Conservation (phyloP, 768 basidiomycete species). For the Cubamyces sp. region DNA sequence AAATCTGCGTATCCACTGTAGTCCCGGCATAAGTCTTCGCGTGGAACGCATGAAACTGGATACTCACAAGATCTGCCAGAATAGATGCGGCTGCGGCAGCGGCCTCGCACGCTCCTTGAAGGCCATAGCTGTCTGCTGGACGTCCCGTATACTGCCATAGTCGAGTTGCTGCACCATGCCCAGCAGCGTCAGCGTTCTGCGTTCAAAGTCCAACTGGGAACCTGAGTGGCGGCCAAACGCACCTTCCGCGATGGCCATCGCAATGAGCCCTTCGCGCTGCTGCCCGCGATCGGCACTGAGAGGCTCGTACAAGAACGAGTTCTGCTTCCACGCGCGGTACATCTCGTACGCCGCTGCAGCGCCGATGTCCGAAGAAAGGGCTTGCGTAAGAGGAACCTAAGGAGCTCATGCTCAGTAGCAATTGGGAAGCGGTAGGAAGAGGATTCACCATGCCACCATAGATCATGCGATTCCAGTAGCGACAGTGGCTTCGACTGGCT, state of each 20-base stretch:
- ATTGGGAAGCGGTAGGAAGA: background rate
- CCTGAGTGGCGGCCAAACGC: background rate
- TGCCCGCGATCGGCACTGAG: slow-evolving; percentile 58
- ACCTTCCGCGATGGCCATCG: slow-evolving; percentile 76
- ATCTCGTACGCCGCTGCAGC: slow-evolving; percentile 81
- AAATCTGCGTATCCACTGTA: background rate
- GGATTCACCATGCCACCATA: slow-evolving; percentile 59
- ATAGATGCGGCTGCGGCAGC: slow-evolving; percentile 63
- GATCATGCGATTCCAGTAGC: slow-evolving; percentile 63
- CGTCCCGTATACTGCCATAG: slow-evolving; percentile 57
- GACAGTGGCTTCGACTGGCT: slow-evolving; percentile 63
- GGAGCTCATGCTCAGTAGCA: background rate
- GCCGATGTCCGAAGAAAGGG: slow-evolving; percentile 66
- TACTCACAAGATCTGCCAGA: slow-evolving; percentile 22
- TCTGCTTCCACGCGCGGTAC: slow-evolving; percentile 65
- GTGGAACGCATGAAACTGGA: background rate
- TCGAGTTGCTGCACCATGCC: slow-evolving; percentile 48
- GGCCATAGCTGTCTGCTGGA: slow-evolving; percentile 47
- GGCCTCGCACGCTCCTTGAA: slow-evolving; percentile 58
- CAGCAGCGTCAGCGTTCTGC: background rate
- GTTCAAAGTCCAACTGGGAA: background rate
- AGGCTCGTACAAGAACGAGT: slow-evolving; percentile 53
- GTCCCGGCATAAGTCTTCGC: background rate
- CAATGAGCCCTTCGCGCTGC: slow-evolving; percentile 68
- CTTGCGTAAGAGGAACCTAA: slow-evolving; percentile 53